phyloP scores from a whole-genome alignment of 192 early-diverging fungal species.

The Backusella luteola region DNA sequence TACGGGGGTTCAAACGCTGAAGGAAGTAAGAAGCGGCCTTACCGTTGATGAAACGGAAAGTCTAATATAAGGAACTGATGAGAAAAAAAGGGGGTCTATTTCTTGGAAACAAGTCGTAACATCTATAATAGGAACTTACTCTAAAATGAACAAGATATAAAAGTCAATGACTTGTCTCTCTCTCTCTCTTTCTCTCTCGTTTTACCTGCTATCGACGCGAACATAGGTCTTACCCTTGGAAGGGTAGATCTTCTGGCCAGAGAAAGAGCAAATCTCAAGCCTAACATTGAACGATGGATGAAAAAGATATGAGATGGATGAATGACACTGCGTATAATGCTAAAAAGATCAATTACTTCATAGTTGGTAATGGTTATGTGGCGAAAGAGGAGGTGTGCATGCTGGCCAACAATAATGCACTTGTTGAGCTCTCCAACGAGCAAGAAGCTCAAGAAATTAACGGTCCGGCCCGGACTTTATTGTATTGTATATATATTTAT shows the following conservation, averaged over 20 bases:
- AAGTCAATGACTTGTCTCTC: neutral
- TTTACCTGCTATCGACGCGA: conserved; percentile 83
- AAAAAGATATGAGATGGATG: conserved; percentile 9
- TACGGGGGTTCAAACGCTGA: conserved; percentile 95
- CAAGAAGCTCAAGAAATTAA: neutral
- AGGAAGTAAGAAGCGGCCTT: conserved; percentile 97
- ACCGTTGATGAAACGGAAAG: conserved; percentile 94
- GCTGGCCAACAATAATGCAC: neutral
- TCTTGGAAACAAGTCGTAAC: neutral
- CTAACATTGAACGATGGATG: conserved; percentile 31
- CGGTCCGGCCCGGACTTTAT: neutral
- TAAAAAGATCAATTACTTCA: neutral
- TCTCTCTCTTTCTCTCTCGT: neutral
- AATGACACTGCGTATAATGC: neutral
- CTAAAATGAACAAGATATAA: neutral
- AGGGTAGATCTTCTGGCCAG: conserved; percentile 98
- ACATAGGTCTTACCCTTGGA: conserved; percentile 93
- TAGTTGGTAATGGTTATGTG: conserved; percentile 1
- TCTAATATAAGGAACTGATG: conserved; percentile 28
- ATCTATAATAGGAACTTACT: neutral
- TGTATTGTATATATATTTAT: neutral
- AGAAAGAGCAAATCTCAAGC: conserved; percentile 92
- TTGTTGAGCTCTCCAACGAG: neutral
- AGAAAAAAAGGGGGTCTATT: conserved; percentile 19
- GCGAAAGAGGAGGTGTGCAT: conserved; percentile 13